Evolutionary conservation across 495 filamentous ascomycete species (phyloP).

Genomic region (Lasiosphaeriaceae sp.): DNA sequence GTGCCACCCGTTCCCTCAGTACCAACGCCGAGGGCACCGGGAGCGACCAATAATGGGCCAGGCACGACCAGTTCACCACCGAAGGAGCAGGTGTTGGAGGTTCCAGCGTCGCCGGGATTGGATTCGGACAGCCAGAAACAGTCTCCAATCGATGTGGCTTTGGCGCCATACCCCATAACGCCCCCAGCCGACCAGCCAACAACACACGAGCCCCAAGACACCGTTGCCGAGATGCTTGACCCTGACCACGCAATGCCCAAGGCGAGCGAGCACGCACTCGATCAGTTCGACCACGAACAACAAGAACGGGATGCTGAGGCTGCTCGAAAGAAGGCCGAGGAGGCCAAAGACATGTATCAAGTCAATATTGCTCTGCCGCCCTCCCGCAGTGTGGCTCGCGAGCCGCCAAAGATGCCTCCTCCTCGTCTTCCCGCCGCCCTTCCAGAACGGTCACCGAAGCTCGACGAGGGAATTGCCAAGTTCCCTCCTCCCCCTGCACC

Average conservation of each 20-base stretch:
- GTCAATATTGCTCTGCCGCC: constrained; percentile 44
- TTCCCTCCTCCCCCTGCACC: constrained; percentile 48
- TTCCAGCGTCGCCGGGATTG: constrained; percentile 40
- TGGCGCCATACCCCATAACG: constrained; percentile 56
- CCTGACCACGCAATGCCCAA: constrained; percentile 53
- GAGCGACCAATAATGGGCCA: constrained; percentile 4
- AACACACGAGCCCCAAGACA: constrained; percentile 23
- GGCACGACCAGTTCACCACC: constrained; percentile 10
- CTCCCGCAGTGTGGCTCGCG: constrained; percentile 44
- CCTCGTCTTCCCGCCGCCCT: constrained; percentile 37
- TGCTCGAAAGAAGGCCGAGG: constrained; percentile 37
- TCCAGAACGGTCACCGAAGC: constrained; percentile 39
- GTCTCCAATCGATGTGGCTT: constrained; percentile 48
- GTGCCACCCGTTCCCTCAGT: constrained; percentile 16
- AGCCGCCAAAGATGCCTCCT: constrained; percentile 42
- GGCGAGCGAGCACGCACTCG: constrained; percentile 47
- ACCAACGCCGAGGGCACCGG: constrained; percentile 6
- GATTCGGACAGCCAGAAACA: constrained; percentile 40
- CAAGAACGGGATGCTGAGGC: constrained; percentile 40
- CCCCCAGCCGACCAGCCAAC: constrained; percentile 42
- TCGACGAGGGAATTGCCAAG: constrained; percentile 42
- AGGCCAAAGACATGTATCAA: constrained; percentile 35
- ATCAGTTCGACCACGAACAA: constrained; percentile 51
- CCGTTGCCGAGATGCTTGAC: constrained; percentile 41
- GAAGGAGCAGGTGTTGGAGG: constrained; percentile 32